phyloP scores from a whole-genome alignment of 176 grass and related monocot species.

The Eleusine indica region DNA sequence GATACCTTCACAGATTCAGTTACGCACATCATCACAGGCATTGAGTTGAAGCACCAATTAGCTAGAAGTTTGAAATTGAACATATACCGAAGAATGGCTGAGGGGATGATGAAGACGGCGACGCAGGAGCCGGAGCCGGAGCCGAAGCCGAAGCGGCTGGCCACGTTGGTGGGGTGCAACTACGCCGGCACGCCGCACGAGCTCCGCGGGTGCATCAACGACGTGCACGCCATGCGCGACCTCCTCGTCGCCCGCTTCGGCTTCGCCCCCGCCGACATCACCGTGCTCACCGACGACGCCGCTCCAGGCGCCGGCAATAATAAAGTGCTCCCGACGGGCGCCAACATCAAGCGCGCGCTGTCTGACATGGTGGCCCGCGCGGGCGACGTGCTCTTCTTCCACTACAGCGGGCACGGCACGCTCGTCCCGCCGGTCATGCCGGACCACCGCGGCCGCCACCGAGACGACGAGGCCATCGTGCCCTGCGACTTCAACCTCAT shows the following conservation, averaged over 20 bases:
- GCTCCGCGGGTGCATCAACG: constrained; percentile 90
- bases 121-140: neutral
- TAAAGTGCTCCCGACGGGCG: constrained; percentile 55
- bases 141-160: constrained; percentile 24
- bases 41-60: neutral
- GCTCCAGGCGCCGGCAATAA: neutral
- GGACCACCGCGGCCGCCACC: neutral
- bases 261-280: constrained; percentile 53
- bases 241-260: constrained; percentile 56
- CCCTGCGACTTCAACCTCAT: constrained; percentile 90
- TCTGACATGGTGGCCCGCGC: constrained; percentile 65
- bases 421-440: constrained; percentile 54
- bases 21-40: neutral
- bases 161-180: constrained; percentile 85
- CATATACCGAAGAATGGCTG: neutral
- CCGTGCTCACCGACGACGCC: constrained; percentile 58
- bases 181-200: constrained; percentile 62
- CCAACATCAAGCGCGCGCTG: constrained; percentile 60
- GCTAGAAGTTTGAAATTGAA: neutral
- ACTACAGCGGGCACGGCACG: constrained; percentile 86
- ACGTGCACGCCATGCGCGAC: constrained; percentile 67
- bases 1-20: neutral
- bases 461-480: constrained; percentile 74
- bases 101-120: constrained; percentile 35
- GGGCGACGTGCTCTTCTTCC: constrained; percentile 84